A percentile compares a stretch with the other conserved stretches of the same genome.
These are phyloP conservation scores for Solanum pennellii DNA, from an alignment of 257 asterid genomes.

Conservation along the genomic window DNA sequence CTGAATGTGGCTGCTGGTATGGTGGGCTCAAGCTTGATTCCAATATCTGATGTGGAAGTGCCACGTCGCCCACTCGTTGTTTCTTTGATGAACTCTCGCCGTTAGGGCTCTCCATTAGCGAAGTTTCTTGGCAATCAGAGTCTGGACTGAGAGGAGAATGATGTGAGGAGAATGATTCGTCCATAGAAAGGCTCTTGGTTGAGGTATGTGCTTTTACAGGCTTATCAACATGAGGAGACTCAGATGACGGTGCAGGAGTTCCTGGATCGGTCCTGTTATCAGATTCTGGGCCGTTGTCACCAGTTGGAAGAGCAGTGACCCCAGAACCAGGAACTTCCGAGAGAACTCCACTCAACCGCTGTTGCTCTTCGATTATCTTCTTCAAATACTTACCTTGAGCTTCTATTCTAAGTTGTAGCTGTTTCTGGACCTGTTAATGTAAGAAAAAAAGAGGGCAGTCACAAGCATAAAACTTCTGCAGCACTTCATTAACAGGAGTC, in stretches of 20 bases:
- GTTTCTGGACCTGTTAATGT: conserved; percentile 73
- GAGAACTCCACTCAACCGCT: conserved; percentile 66
- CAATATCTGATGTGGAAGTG: conserved; percentile 40
- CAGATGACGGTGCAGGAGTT: conserved; percentile 80
- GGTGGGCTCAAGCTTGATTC: conserved; percentile 43
- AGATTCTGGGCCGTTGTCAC: conserved; percentile 32
- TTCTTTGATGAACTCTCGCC: conserved; percentile 42
- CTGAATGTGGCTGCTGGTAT: conserved; percentile 37
- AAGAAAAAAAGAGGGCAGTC: not conserved
- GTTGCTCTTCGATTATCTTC: conserved; percentile 95
- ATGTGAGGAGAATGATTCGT: conserved; percentile 69
- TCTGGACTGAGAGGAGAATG: conserved; percentile 84
- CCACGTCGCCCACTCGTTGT: conserved; percentile 29
- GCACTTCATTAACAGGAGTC: too few species aligned
- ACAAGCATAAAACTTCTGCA: not conserved
- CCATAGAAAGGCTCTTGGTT: conserved; percentile 52
- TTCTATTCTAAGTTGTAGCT: conserved; percentile 85
- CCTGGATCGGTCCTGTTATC: conserved; percentile 56
- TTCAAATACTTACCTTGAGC: conserved; percentile 97
- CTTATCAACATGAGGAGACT: conserved; percentile 45
- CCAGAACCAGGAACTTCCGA: conserved; percentile 52
- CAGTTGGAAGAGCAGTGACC: conserved; percentile 25
- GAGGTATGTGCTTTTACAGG: conserved; percentile 33
- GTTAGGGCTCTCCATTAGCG: conserved; percentile 34
- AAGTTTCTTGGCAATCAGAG: conserved; percentile 37